A percentile compares a stretch with the other conserved stretches of the same genome.
Evolutionary conservation across 2,329 filamentous ascomycete genomes (phyloP).

Genomic region (Ophiostoma montium): DNA sequence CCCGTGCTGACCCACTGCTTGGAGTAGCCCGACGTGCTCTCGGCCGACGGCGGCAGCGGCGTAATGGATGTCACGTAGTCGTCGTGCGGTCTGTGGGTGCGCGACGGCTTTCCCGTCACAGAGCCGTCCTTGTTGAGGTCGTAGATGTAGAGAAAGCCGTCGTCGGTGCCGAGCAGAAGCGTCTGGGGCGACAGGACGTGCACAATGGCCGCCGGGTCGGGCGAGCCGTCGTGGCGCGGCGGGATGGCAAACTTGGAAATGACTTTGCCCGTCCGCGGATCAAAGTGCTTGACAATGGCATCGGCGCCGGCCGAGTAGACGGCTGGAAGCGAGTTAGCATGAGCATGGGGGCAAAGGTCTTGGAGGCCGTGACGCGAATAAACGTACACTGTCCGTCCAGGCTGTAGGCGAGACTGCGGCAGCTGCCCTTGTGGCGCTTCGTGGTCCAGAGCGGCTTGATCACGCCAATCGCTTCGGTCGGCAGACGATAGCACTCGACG

Average conservation of each 20-base stretch:
- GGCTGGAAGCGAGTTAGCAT: conserved; percentile 16
- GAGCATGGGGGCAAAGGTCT: too few relatives aligned
- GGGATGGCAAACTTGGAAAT: conserved; percentile 73
- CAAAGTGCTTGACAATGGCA: conserved; percentile 39
- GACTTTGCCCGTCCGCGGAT: conserved; percentile 47
- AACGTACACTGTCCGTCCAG: conserved; percentile 57
- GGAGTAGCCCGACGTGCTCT: conserved; percentile 74
- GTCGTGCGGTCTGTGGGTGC: conserved; percentile 75
- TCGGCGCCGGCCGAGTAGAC: conserved; percentile 49
- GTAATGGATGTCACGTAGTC: conserved; percentile 87
- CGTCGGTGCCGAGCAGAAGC: conserved; percentile 80
- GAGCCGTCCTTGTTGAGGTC: conserved; percentile 53
- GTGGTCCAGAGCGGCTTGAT: conserved; percentile 82
- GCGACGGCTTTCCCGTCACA: conserved; percentile 46
- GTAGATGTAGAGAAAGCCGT: conserved; percentile 74
- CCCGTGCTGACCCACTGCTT: conserved; percentile 95
- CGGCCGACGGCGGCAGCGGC: conserved; percentile 62
- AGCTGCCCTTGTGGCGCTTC: conserved; percentile 84
- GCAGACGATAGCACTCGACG: conserved; percentile 70
- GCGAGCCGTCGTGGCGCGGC: conserved; percentile 30
- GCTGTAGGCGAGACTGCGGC: conserved; percentile 65
- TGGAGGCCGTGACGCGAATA: background rate
- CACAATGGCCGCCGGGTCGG: conserved; percentile 52
- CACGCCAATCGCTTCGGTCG: conserved; percentile 51
- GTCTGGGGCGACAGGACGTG: conserved; percentile 78